These are phyloP conservation scores for Recurvomyces mirabilis DNA, from an alignment of 495 filamentous ascomycete genomes.

Conservation along the genomic window DNA sequence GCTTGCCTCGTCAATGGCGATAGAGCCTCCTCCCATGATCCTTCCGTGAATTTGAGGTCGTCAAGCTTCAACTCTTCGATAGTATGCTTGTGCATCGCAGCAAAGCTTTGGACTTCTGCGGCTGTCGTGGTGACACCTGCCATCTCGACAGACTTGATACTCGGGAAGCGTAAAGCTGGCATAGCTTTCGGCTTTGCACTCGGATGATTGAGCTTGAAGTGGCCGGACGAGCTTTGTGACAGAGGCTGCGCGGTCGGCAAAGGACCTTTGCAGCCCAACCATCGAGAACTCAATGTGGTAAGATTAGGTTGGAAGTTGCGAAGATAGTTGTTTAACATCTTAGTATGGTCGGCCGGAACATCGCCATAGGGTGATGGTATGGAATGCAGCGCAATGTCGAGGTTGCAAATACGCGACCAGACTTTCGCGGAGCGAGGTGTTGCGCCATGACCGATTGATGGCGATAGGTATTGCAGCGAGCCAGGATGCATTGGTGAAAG, in stretches of 20 bases:
- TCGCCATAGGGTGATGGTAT: constrained; percentile 24
- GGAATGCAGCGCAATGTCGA: constrained; percentile 48
- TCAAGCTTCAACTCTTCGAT: constrained; percentile 64
- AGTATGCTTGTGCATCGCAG: constrained; percentile 47
- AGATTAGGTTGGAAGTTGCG: constrained; percentile 50
- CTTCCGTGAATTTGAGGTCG: constrained; percentile 50
- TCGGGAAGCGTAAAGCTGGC: constrained; percentile 43
- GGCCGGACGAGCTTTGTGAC: constrained; percentile 24
- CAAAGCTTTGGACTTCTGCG: constrained; percentile 52
- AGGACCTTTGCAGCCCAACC: constrained; percentile 55
- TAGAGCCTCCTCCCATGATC: constrained; percentile 65
- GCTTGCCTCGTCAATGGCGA: constrained; percentile 42
- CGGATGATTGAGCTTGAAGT: constrained; percentile 24
- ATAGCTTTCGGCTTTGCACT: neutral
- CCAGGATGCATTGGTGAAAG: constrained; percentile 57
- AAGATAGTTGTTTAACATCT: constrained; percentile 63
- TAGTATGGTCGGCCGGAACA: constrained; percentile 59
- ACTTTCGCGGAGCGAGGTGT: constrained; percentile 49
- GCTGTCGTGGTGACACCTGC: constrained; percentile 56
- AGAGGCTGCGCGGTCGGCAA: constrained; percentile 47
- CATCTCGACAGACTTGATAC: constrained; percentile 51
- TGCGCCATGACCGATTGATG: constrained; percentile 52
- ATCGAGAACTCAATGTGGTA: constrained; percentile 54
- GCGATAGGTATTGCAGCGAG: constrained; percentile 58
- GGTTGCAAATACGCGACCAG: constrained; percentile 61